These are phyloP conservation scores for Nigrograna mackinnonii DNA, from an alignment of 2,329 filamentous ascomycete genomes.

Conservation along the genomic window DNA sequence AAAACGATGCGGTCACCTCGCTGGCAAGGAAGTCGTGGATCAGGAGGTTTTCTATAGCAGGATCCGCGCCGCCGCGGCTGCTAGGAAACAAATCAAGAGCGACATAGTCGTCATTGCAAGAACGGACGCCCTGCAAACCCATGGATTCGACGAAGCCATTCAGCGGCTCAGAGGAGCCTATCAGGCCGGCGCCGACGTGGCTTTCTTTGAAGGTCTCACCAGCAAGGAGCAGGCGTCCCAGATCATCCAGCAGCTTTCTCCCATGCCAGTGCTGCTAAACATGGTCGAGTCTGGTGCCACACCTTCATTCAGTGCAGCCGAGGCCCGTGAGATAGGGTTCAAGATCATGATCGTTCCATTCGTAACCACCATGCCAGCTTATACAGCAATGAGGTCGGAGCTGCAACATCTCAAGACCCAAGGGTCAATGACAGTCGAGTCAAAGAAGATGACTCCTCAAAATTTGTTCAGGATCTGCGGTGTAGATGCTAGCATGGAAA, in stretches of 20 bases:
- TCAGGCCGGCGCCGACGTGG: slow-evolving; percentile 52
- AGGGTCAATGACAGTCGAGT: no score
- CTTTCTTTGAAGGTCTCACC: slow-evolving; percentile 59
- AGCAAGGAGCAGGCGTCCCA: slow-evolving; percentile 52
- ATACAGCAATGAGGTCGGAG: no score
- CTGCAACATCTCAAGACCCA: no score
- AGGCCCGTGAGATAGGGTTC: slow-evolving; percentile 57
- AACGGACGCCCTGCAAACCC: slow-evolving; percentile 60
- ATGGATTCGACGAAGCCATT: slow-evolving; percentile 60
- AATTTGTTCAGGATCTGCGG: no score
- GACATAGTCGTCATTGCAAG: slow-evolving; percentile 66
- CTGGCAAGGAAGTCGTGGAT: slow-evolving; percentile 60
- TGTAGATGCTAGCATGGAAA: no score
- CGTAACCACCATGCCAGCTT: slow-evolving; percentile 10
- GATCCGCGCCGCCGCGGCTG: slow-evolving; percentile 56
- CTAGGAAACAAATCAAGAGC: slow-evolving; percentile 49
- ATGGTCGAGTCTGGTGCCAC: slow-evolving; percentile 58
- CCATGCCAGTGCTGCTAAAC: slow-evolving; percentile 56
- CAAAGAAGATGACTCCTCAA: no score
- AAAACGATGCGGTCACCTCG: slow-evolving; percentile 66
- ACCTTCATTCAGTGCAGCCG: slow-evolving; percentile 53
- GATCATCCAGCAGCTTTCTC: slow-evolving; percentile 48
- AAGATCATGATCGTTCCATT: slow-evolving; percentile 15
- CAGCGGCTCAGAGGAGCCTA: slow-evolving; percentile 49
- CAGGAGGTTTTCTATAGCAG: slow-evolving; percentile 53